phyloP scores from a whole-genome alignment of 139 green algal species.

The Pleodorina starrii region DNA sequence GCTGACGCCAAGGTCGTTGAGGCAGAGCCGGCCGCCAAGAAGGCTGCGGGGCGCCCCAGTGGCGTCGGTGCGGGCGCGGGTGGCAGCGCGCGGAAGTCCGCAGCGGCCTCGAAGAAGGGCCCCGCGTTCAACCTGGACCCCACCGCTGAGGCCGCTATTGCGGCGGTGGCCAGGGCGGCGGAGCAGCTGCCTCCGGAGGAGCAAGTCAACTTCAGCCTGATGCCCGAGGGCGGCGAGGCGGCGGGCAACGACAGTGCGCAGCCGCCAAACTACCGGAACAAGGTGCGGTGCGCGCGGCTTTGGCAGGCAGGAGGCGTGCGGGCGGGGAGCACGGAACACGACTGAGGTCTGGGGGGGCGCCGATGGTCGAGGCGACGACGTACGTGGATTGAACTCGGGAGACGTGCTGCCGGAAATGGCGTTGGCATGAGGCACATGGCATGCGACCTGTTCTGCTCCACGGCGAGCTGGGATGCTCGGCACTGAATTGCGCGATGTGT shows the following conservation, averaged over 20 bases:
- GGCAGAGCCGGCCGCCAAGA: neutral
- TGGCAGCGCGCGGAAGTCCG: neutral
- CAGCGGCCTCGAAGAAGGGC: neutral
- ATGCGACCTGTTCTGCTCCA: too few relatives aligned
- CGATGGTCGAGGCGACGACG: too few relatives aligned
- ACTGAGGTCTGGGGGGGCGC: too few relatives aligned
- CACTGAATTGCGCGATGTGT: too few relatives aligned
- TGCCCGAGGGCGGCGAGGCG: constrained; percentile 50
- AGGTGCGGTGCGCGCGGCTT: constrained; percentile 60
- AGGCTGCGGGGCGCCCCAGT: neutral
- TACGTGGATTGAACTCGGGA: too few relatives aligned
- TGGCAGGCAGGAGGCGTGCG: too few relatives aligned
- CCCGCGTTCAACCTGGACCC: constrained; percentile 25
- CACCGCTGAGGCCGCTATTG: constrained; percentile 38
- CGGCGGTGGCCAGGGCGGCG: constrained; percentile 45
- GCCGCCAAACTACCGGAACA: constrained; percentile 61
- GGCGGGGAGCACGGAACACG: too few relatives aligned
- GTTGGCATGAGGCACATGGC: too few relatives aligned
- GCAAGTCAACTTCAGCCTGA: constrained; percentile 63
- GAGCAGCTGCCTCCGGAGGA: constrained; percentile 55
- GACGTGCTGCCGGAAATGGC: too few relatives aligned
- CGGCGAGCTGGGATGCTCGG: too few relatives aligned
- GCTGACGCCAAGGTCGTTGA: neutral
- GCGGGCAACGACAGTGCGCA: constrained; percentile 33
- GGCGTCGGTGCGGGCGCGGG: neutral